These are phyloP conservation scores for Tillandsia fasciculata DNA, from an alignment of 176 grass and related monocot genomes.

Conservation along the genomic window DNA sequence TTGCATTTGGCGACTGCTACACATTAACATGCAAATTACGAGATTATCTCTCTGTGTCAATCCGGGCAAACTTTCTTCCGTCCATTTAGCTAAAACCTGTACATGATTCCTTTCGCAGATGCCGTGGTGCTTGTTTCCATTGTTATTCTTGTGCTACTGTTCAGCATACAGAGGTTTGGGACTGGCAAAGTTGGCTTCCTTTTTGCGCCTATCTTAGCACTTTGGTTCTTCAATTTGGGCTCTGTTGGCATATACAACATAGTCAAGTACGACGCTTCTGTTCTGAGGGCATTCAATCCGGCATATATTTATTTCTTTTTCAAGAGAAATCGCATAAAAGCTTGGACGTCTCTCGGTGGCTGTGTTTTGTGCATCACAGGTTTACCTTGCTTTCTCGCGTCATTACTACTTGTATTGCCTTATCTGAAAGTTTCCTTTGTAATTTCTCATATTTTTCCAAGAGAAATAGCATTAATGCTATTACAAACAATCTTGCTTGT, in stretches of 20 bases:
- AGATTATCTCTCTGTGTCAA: no score
- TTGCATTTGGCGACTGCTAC: no score
- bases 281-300: slow-evolving; percentile 84
- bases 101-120: slow-evolving; percentile 36
- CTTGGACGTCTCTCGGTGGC: slow-evolving; percentile 93
- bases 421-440: background rate
- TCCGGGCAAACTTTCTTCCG: background rate
- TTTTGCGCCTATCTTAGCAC: slow-evolving; percentile 77
- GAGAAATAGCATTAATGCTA: no score
- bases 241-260: slow-evolving; percentile 81
- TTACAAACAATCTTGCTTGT: no score
- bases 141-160: slow-evolving; percentile 61
- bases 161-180: slow-evolving; percentile 93
- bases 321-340: slow-evolving; percentile 52
- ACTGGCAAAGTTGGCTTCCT: slow-evolving; percentile 96
- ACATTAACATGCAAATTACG: no score
- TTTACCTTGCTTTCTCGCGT: slow-evolving; percentile 22
- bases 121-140: slow-evolving; percentile 80
- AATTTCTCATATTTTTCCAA: background rate
- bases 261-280: slow-evolving; percentile 66
- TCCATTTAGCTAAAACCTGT: background rate
- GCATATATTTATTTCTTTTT: slow-evolving; percentile 92
- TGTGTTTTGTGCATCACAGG: slow-evolving; percentile 99
- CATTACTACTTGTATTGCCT: slow-evolving; percentile 2
- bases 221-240: slow-evolving; percentile 86